Base-by-base conservation (phyloP, 164 flowering plant species). In the Buxus sempervirens region DNA sequence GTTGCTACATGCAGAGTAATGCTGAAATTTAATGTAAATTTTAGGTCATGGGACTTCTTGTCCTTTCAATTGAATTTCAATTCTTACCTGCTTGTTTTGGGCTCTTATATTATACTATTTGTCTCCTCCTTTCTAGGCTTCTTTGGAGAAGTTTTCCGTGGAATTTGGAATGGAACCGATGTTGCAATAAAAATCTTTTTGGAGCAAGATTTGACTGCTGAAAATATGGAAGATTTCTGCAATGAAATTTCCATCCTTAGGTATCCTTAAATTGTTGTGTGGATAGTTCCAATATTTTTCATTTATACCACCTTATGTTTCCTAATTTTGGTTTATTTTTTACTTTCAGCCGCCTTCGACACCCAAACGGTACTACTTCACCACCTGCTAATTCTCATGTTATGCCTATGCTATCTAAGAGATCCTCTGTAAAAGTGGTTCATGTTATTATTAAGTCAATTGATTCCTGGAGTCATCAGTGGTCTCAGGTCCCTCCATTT, bases 91-190 rank as follows among this genome's bases (percentile, higher is more conserved):
- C 18, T 10, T 45, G 25, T 22, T 58, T 18, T n/a, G n/a, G 60
- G n/a, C 23, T 60, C 58, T 15, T 19, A 28, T 48, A 27, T 45
- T 63, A 5, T 38, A 0, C 27, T 45, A 51, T 18, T 59, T n/a
- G n/a, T n/a, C n/a, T 26, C 38, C 64, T 64, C 49, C 55, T 69
- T 58, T 72, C 6, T 56, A 96, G 99, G 99, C 23, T 93, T 87
- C 72, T 96, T 89, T 74, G 99, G 98, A 55, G 99, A 96, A 82
- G 99, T 96, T 67, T 92, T 95, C 57, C 96, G 90, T 74, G 99
- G 99, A 12, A 77, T 85, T 24, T 95, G 99, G 99, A 96, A 96
- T 82, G 99, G 99, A 63, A 93, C 99, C 20, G 97, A 96, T 64
- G 99, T 96, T 72, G 97, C 99, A 14, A 86, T 96, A 59, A 96